Base-by-base conservation (phyloP, 768 basidiomycete genomes). In the Pulveroboletus ravenelii region DNA sequence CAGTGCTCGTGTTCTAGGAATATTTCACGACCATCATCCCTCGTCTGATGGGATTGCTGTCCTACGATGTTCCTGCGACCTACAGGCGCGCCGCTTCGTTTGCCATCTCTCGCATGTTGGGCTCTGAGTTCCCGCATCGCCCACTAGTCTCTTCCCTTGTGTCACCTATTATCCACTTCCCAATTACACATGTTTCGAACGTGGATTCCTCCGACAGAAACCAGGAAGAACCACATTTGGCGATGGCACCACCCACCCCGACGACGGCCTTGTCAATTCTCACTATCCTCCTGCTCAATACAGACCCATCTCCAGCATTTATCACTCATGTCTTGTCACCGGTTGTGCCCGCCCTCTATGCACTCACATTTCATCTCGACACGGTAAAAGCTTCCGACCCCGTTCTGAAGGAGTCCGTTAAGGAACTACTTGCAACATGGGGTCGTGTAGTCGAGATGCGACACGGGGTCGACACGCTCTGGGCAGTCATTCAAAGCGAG, bases 221-320 rank as follows among this genome's bases (percentile, higher is more conserved):
- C 45, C 37, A 42, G 36, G 29, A 46, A 18, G 45, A 35, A 23
- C 39, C 39, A 9, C 42, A 44, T 32, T 10, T 51, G 3, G 6
- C 36, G 3, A 9, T 7, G 14, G 27, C 37, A 36, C 12, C 25
- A 6, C 50, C 66, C 31, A 47, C 66, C 5, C 70, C 80, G 5
- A 64, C 68, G 17, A 65, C 65, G 13, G 74, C 80, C 3, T 63
- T 89, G n/a, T 68, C 71, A 6, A 74, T 68, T 5, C 64, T 92
- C 17, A 70, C 77, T 45, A 71, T 73, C 1, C 70, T 94, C 25
- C 68, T 89, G 3, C 76, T 82, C 6, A 88, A 93, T 56, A 80
- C 84, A 6, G 89, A 94, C 55, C 90, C 91, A 6, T 85, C 88
- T 4, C 87, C 90, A 0, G 65, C 70, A 3, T 74, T 90, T 37